Conservation (phyloP, 805 yeast species). For the Zygosaccharomyces rouxii region DNA sequence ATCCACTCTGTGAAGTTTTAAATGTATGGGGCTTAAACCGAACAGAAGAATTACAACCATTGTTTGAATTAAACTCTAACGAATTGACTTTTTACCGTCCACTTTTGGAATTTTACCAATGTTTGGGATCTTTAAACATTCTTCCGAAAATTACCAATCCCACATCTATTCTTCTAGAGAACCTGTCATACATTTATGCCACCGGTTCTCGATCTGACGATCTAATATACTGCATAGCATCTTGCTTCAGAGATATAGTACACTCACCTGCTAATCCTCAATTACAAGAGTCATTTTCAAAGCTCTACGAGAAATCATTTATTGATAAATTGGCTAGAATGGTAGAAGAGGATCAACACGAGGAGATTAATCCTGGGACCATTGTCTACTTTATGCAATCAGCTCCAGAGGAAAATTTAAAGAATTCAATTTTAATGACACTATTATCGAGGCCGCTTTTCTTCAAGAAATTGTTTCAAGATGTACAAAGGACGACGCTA, state of each 20-base stretch:
- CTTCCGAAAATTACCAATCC: conserved; percentile 3
- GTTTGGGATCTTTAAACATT: conserved; percentile 2
- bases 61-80: conserved; percentile 9
- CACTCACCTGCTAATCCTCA: conserved; percentile 5
- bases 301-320: conserved; percentile 15
- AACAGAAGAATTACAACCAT: conserved; percentile 1
- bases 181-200: conserved; percentile 15
- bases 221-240: conserved; percentile 7
- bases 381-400: conserved; percentile 12
- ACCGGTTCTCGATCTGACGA: not conserved
- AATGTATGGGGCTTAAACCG: conserved; percentile 7
- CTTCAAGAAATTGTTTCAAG: conserved; percentile 11
- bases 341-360: conserved; percentile 5
- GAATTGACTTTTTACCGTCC: not conserved
- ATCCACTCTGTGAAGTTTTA: conserved; percentile 1
- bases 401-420: conserved; percentile 14
- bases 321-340: conserved; percentile 11
- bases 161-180: conserved; percentile 15
- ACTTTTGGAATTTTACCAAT: conserved; percentile 5
- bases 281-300: conserved; percentile 7
- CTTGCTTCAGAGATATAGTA: conserved; percentile 8
- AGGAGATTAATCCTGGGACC: conserved; percentile 6
- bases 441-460: conserved; percentile 18
- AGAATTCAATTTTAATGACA: conserved; percentile 15
- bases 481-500: not conserved